Conservation (phyloP, 2,329 filamentous ascomycete species). For the Ceratocystis cubensis region DNA sequence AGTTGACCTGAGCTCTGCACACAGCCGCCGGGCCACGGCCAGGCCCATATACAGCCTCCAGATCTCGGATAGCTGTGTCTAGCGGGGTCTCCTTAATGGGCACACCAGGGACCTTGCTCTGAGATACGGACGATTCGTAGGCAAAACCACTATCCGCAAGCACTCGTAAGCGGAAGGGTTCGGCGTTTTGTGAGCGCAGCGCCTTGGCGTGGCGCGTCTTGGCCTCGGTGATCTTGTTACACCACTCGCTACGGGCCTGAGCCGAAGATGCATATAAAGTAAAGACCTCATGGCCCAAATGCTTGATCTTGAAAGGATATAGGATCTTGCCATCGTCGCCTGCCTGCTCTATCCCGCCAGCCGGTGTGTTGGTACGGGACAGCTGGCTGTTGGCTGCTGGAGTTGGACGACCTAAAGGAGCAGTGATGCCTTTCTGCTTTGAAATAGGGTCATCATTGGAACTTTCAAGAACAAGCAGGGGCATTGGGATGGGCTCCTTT, state of each 20-base stretch:
- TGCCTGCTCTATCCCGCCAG: slow-evolving; percentile 31
- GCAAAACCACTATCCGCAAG: slow-evolving; percentile 87
- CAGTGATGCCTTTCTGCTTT: slow-evolving; percentile 63
- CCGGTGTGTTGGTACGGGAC: slow-evolving; percentile 32
- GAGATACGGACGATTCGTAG: slow-evolving; percentile 51
- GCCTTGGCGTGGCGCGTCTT: slow-evolving; percentile 89
- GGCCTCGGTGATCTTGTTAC: slow-evolving; percentile 81
- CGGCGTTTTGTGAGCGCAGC: slow-evolving; percentile 80
- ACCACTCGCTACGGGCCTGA: slow-evolving; percentile 74
- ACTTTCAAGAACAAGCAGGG: slow-evolving; percentile 81
- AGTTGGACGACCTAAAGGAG: slow-evolving; percentile 50
- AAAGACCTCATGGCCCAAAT: slow-evolving; percentile 86
- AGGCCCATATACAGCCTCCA: slow-evolving; percentile 65
- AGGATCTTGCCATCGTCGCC: slow-evolving; percentile 63
- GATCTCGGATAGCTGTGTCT: slow-evolving; percentile 77
- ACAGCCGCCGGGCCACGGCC: slow-evolving; percentile 61
- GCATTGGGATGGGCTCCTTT: slow-evolving; percentile 87
- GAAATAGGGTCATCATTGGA: slow-evolving; percentile 83
- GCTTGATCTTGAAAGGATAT: slow-evolving; percentile 91
- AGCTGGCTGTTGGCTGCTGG: slow-evolving; percentile 54
- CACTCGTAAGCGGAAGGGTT: slow-evolving; percentile 84
- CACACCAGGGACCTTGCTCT: slow-evolving; percentile 51
- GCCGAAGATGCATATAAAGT: slow-evolving; percentile 73
- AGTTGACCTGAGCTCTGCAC: slow-evolving; percentile 79
- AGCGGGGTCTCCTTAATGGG: slow-evolving; percentile 83